A percentile compares a stretch with the other conserved stretches of the same genome.
Evolutionary conservation across 345 rosid species (phyloP).

Genomic region (Anacardium occidentale): DNA sequence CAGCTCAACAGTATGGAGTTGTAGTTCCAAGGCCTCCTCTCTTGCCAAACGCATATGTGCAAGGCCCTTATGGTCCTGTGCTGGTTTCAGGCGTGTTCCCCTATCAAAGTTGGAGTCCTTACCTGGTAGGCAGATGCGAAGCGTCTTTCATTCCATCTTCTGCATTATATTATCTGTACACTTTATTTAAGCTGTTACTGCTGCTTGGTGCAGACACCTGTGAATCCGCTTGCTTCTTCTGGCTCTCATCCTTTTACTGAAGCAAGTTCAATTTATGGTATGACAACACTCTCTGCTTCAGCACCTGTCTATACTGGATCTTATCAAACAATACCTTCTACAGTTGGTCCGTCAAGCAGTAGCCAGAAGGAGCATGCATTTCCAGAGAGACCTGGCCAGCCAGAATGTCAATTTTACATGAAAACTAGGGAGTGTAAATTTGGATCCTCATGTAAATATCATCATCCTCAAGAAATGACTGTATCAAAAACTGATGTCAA

Average conservation of each 20-base stretch:
- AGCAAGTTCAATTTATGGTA: constrained; percentile 58
- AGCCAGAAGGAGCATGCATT: constrained; percentile 56
- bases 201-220: constrained; percentile 45
- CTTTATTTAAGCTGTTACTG: constrained; percentile 3
- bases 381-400: constrained; percentile 89
- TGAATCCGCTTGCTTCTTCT: constrained; percentile 56
- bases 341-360: constrained; percentile 52
- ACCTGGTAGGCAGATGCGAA: constrained; percentile 50
- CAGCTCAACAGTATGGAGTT: constrained; percentile 73
- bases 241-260: constrained; percentile 53
- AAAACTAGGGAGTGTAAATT: constrained; percentile 88
- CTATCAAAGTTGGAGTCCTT: constrained; percentile 67
- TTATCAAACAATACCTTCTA: constrained; percentile 47
- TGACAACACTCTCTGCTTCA: constrained; percentile 59
- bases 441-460: constrained; percentile 83
- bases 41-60: constrained; percentile 66
- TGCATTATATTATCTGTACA: neutral
- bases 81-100: constrained; percentile 70
- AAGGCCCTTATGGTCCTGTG: constrained; percentile 68
- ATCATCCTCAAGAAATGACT: constrained; percentile 70
- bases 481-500: constrained; percentile 43
- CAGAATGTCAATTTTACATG: constrained; percentile 81
- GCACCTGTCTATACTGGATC: constrained; percentile 59
- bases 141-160: neutral
- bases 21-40: constrained; percentile 74